Evolutionary conservation across 768 basidiomycete species (phyloP), one percentile per base, ranked within the genome.

Genomic region (Naganishia kalamii): DNA sequence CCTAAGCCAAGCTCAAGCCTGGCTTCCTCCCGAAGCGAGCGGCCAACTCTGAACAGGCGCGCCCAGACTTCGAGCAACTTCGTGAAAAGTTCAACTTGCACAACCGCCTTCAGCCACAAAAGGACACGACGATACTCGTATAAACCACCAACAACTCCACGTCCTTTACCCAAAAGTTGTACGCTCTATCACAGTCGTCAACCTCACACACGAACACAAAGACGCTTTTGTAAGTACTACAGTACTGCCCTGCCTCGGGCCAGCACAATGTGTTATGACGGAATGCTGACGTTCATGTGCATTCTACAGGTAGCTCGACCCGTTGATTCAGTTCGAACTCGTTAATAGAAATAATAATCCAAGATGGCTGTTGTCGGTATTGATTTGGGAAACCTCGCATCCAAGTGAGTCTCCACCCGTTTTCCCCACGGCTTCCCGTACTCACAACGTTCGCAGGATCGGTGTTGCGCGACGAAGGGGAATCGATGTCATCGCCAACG

Each of bases 401-500:
- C 88, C 80, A 92, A 93, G 54, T 57, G 27, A 57, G 54, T 57
- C 37, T 27, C 10, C 2, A 11, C 17, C 25, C 23, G 54, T 21
- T 25, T 15, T 37, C 12, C 8, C 4, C n/a, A 30, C 23, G 30
- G 32, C 54, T 59, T 63, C 60, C 59, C 51, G 33, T 70, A 60
- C 57, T 69, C 62, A 63, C 69, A 68, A 32, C 68, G 57, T 46
- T 50, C 77, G 10, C 3, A 60, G 90, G 90, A 92, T 97, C 77
- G 92, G 92, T 81, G 92, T 94, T 69, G 92, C 92, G 21, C 85
- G 92, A 80, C 88, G 90, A 80, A 85, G 90, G 75, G 94, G 94
- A 71, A 94, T 99, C 82, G 94, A 99, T 84, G 92, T 99, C 80
- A 94, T 99, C 82, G 83, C 86, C 67, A 99, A 99, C 79, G 94